These are phyloP conservation scores for Mychonastes homosphaera DNA, from an alignment of 139 green algal species.

Conservation along the genomic window DNA sequence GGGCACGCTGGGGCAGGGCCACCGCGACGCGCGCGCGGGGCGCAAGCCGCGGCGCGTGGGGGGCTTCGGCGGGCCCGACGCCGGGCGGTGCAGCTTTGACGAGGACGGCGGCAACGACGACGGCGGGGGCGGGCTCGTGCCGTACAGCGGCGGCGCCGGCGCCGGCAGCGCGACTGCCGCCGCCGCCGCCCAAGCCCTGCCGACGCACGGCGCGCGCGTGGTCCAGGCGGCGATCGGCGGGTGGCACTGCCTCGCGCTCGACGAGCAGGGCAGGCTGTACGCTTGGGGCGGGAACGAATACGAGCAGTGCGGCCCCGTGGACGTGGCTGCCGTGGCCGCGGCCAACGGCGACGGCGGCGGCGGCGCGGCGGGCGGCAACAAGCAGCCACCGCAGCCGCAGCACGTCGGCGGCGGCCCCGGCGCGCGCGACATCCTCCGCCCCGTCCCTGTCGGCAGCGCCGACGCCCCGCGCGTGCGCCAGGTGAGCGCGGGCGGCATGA, in stretches of 20 bases:
- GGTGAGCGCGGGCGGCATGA: conserved; percentile 83
- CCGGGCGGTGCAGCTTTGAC: no score
- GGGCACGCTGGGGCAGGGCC: conserved; percentile 67
- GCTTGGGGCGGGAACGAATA: conserved; percentile 79
- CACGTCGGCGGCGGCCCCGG: not conserved
- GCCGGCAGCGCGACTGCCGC: no score
- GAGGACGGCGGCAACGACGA: no score
- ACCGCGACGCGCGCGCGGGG: conserved; percentile 28
- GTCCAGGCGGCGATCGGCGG: conserved; percentile 71
- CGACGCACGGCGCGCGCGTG: conserved; percentile 45
- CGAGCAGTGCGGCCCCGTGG: conserved; percentile 53
- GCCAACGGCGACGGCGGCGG: not conserved
- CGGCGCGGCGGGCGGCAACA: not conserved
- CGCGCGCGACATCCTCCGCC: not conserved
- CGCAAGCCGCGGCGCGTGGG: conserved; percentile 50
- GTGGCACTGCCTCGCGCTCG: conserved; percentile 81
- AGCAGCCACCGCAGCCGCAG: not conserved
- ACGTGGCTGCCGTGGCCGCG: not conserved
- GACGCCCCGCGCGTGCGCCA: conserved; percentile 42
- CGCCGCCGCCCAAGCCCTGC: no score
- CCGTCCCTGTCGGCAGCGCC: conserved; percentile 9
- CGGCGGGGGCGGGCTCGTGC: no score
- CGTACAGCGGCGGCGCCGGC: no score
- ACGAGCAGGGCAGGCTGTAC: conserved; percentile 33
- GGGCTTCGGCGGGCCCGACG: no score